Evolutionary conservation across 352 stramenopile species (phyloP).

Genomic region (Globisporangium spinosum): DNA sequence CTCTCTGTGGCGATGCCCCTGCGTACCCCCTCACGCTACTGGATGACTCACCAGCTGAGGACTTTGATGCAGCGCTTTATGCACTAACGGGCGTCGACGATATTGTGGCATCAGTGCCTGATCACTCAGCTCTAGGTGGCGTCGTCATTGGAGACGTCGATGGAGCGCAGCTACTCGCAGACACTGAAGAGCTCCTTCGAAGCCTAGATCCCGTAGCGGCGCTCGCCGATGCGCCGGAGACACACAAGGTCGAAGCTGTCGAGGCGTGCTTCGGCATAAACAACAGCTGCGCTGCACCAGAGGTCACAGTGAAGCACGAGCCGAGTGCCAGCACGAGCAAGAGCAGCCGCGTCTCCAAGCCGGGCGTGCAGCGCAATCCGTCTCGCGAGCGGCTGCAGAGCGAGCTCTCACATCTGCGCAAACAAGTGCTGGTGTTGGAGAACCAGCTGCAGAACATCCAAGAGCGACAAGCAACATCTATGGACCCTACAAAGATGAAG

Average conservation of each 20-base stretch:
- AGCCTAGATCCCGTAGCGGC: neutral
- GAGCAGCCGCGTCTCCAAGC: slow-evolving; percentile 3
- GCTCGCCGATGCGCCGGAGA: neutral
- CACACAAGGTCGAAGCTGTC: too few species aligned
- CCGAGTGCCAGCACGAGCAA: neutral
- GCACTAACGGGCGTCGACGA: neutral
- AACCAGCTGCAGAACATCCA: slow-evolving; percentile 9
- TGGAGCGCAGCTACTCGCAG: slow-evolving; percentile 5
- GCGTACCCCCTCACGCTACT: neutral
- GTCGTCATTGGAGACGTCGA: neutral
- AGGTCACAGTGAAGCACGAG: neutral
- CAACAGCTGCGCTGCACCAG: neutral
- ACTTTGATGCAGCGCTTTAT: neutral
- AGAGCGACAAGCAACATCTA: neutral
- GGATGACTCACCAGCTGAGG: neutral
- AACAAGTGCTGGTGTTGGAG: slow-evolving; percentile 22
- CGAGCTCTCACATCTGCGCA: slow-evolving; percentile 23
- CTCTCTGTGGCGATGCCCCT: too few species aligned
- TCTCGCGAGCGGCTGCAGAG: slow-evolving; percentile 24
- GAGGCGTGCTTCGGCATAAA: neutral
- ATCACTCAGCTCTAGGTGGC: neutral
- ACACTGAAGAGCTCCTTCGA: slow-evolving; percentile 1
- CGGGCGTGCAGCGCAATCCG: slow-evolving; percentile 15
- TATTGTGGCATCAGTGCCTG: neutral
- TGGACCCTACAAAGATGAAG: neutral